Evolutionary conservation across 495 filamentous ascomycete genomes (phyloP).

Genomic region (Aspergillus incahuasiensis): DNA sequence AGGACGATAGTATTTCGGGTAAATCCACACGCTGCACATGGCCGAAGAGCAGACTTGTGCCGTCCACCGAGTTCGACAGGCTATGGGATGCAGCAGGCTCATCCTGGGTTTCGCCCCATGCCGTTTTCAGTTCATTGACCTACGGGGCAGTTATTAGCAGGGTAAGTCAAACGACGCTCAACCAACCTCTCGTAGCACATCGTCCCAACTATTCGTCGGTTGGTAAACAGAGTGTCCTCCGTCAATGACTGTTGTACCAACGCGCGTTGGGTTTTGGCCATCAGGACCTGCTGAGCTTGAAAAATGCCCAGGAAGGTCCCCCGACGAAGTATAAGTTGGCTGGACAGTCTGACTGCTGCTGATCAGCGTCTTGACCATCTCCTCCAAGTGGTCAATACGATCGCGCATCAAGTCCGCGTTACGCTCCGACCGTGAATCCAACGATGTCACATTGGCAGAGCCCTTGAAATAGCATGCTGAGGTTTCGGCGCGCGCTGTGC

Average conservation of each 20-base stretch:
- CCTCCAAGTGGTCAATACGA: slow-evolving; percentile 13
- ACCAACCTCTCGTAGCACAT: slow-evolving; percentile 11
- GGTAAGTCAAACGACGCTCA: background rate
- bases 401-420: slow-evolving; percentile 1
- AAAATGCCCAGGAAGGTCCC: too few relatives aligned
- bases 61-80: slow-evolving; percentile 6
- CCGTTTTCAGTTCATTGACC: slow-evolving; percentile 10
- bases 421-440: background rate
- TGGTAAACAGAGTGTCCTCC: slow-evolving; percentile 9
- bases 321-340: background rate
- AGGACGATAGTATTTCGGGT: slow-evolving; percentile 6
- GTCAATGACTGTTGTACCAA: slow-evolving; percentile 3
- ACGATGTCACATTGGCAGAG: too few relatives aligned
- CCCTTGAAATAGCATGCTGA: slow-evolving; percentile 1
- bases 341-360: background rate
- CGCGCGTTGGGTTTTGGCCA: background rate
- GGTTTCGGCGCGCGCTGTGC: slow-evolving; percentile 1
- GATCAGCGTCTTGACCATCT: slow-evolving; percentile 7
- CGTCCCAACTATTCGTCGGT: slow-evolving; percentile 6
- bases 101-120: slow-evolving; percentile 6
- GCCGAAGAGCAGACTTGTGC: slow-evolving; percentile 12
- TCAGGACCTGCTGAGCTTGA: too few relatives aligned
- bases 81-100: background rate
- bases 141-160: slow-evolving; percentile 1
- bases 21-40: slow-evolving; percentile 7